Evolutionary conservation across 1,284 basidiomycete species (phyloP), one percentile per base, ranked within the genome.

Genomic region (Austropuccinia psidii): DNA sequence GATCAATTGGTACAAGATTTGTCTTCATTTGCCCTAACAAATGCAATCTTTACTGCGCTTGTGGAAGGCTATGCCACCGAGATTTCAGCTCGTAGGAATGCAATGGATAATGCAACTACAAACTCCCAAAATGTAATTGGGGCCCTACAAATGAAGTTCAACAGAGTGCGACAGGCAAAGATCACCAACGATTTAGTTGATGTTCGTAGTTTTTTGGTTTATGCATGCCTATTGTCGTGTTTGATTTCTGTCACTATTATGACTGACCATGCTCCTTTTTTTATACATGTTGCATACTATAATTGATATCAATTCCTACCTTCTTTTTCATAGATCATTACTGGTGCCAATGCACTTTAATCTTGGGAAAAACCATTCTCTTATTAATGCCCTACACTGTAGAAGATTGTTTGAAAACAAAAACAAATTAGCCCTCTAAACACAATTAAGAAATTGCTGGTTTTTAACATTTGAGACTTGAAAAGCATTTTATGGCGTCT

Each of bases 41-140:
- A 98, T 83, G 93, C 93, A 78, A 88, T 98, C 84, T 98, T 88
- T 82, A 89, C 93, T 77, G 89, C 93, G 70, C 89, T 99, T 67
- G 90, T 91, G 60, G 96, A 99, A 83, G 90, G 89, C 75, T 94
- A 98, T 82, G 95, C 96, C 75, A 92, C 93, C 78, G 95, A 98
- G 83, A 73, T 73, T 43, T 73, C 72, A n/a, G 72, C 80, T 75
- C 86, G 93, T 83, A 90, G 95, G 78, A 98, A 96, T 79, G 95
- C 96, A 80, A 99, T 99, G 95, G 95, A 98, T 88, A 98, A 95
- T 81, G 96, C 95, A 66, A 95, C 94, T 77, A 98, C 61, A 17
- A 73, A 73, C 43, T 65, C 72, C 9, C 72, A 73, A 58, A 73
- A 49, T 8, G 72, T 73, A 8, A 73, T 73, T 29, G 61, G 50